Base-by-base conservation (phyloP, 352 stramenopile species). In the Phytopythium helicoides region DNA sequence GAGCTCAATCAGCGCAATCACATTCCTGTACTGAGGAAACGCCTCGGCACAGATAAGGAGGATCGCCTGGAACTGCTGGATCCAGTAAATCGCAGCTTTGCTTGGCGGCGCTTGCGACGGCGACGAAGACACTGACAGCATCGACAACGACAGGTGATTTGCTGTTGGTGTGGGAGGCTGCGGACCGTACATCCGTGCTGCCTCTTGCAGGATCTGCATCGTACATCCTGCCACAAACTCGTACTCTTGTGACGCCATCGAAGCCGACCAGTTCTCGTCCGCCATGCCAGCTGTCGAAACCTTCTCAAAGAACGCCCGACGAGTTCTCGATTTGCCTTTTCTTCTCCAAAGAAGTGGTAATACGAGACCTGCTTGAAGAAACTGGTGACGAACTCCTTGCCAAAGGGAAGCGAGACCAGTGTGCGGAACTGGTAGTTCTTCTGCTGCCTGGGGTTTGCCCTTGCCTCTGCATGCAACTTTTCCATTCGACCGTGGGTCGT, bases 221-320 rank as follows among this genome's bases (percentile, higher is more conserved):
- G 74, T 77, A 37, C 69, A 73, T 8, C 76, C 76, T 6, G 84
- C 78, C 15, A 89, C 76, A 52, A 75, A 74, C 7, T 76, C 56
- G 11, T 77, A 65, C 28, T 91, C 82, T 6, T 52, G 51, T 2
- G 54, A 33, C 0, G 60, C 45, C 37, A 89, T 42, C 25, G 74
- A 65, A 16, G 70, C 58, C 0, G 72, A 64, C 80, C 77, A 89
- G 31, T 77, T 67, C 47, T 89, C 77, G 31, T 87, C 75, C 0
- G 67, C 71, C 50, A 86, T 87, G 6, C 72, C 73, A 1, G 73
- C 81, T 7, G 80, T 91, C 49, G 79, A 85, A 18, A 90, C 73
- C 46, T 91, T 90, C 56, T 91, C 78, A 56, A 92, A 92, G 48
- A 86, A 92, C 49, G 87, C 77, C 8, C 77, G 72, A 94, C 65